Percentiles rank a stretch among this genome's conserved stretches.
phyloP scores from a whole-genome alignment of 345 rosid genomes.

The Eucalyptus lansdowneana region DNA sequence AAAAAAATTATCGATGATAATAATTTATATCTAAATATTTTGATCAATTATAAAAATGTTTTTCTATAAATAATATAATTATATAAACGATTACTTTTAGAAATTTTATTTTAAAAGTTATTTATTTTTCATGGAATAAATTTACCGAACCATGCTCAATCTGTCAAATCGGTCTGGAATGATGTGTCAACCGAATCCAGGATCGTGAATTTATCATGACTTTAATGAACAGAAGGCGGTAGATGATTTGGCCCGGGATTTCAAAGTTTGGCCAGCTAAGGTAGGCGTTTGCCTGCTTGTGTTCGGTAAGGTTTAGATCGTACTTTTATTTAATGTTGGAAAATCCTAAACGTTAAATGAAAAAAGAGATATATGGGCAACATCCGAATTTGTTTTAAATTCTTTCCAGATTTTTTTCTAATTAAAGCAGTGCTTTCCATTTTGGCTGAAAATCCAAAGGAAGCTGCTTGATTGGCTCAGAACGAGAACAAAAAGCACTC shows the following conservation, averaged over 20 bases:
- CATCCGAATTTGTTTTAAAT: not conserved
- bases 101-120: not conserved
- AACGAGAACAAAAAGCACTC: not conserved
- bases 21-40: too few species aligned
- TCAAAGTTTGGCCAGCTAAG: not conserved
- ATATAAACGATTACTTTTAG: not conserved
- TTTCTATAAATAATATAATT: too few species aligned
- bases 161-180: not conserved
- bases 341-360: not conserved
- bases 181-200: not conserved
- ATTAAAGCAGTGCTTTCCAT: not conserved
- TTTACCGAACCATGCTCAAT: not conserved
- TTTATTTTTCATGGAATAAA: not conserved
- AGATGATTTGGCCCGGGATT: not conserved
- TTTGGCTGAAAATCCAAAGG: not conserved
- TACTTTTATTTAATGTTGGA: not conserved
- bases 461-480: not conserved
- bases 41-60: accelerated
- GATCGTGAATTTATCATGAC: not conserved
- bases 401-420: not conserved
- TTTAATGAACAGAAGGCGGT: not conserved
- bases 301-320: not conserved
- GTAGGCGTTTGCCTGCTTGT: not conserved
- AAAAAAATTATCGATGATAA: too few species aligned
- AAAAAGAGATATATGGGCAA: not conserved